Evolutionary conservation across 345 rosid species (phyloP), one percentile per base, ranked within the genome.

Genomic region (Lenwebbia sp.): DNA sequence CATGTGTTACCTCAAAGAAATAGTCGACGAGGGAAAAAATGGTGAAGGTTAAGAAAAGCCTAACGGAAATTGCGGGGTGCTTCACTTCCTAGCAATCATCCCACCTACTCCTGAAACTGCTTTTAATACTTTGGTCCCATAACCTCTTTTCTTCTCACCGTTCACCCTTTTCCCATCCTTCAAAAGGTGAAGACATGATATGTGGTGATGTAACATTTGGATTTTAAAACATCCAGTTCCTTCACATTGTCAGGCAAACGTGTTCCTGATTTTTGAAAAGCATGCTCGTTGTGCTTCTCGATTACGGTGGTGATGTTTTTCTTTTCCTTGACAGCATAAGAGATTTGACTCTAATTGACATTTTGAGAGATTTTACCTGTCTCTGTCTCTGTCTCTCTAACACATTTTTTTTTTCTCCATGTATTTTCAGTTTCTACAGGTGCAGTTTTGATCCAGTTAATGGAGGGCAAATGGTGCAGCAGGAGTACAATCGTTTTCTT

Each of bases 381-480:
- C 44, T 17, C 26, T n/a, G n/a, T 44, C 82, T 75, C 13, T 82
- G 62, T 53, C 84, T 28, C 84, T 33, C 44, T 37, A 37, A 70
- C 26, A 2, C 84, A 53, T 54, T 54, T 53, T 40, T 53, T 23
- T 83, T 83, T n/a, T 33, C 49, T 83, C 58, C 17, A 37, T 56
- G 58, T 21, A 52, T 54, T 44, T 17, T 81, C 94, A 94, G 96
- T 88, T 93, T 94, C 87, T 92, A 92, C 86, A 92, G 94, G 88
- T 93, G 94, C 91, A 90, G 91, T 58, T 94, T 94, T 51, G 94
- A 94, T 90, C 94, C 93, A 5, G 88, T 89, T 50, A 86, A 92
- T 50, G 95, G 95, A 54, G 94, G 96, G 65, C 90, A 92, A 87
- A 92, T 94, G 95, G 65, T 86, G 86, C 95, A 92, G 92, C 93